Evolutionary conservation across 192 early-diverging fungal genomes (phyloP).

Genomic region (Helicostylum pulchrum): DNA sequence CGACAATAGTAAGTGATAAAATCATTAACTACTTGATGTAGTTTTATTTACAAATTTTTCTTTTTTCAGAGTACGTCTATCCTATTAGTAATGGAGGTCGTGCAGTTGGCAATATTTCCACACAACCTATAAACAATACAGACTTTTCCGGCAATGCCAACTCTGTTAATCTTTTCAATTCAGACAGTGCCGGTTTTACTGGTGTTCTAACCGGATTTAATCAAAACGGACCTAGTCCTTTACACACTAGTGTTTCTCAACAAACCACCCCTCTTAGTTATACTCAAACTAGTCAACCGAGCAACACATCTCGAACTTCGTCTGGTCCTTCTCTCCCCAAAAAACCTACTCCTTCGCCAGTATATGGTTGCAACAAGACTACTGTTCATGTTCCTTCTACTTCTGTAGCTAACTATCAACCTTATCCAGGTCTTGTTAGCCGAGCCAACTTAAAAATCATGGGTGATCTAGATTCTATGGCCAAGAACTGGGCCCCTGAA

Average conservation of each 20-base stretch:
- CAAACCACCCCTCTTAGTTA: not conserved
- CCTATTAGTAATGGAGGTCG: not conserved
- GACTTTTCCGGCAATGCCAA: not conserved
- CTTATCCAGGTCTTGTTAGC: constrained; percentile 63
- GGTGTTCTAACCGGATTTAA: constrained; percentile 4
- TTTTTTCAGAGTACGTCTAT: not conserved
- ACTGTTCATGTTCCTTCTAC: constrained; percentile 11
- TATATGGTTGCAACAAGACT: not conserved
- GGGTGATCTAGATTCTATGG: constrained; percentile 65
- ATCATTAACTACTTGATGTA: no score
- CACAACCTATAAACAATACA: not conserved
- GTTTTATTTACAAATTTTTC: not conserved
- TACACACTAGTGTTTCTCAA: not conserved
- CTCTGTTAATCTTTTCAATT: not conserved
- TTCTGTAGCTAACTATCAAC: constrained; percentile 38
- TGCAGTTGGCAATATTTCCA: not conserved
- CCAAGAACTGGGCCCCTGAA: constrained; percentile 60
- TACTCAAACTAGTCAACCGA: not conserved
- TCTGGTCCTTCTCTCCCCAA: not conserved
- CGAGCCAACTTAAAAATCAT: constrained; percentile 63
- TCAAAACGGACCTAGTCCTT: not conserved
- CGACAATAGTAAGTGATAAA: constrained; percentile 8
- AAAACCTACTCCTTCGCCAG: no score
- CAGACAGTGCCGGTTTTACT: not conserved
- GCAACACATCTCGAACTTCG: not conserved